Conservation (phyloP, 2,329 filamentous ascomycete genomes). For the Ophiocordyceps polyrhachis-furcata region DNA sequence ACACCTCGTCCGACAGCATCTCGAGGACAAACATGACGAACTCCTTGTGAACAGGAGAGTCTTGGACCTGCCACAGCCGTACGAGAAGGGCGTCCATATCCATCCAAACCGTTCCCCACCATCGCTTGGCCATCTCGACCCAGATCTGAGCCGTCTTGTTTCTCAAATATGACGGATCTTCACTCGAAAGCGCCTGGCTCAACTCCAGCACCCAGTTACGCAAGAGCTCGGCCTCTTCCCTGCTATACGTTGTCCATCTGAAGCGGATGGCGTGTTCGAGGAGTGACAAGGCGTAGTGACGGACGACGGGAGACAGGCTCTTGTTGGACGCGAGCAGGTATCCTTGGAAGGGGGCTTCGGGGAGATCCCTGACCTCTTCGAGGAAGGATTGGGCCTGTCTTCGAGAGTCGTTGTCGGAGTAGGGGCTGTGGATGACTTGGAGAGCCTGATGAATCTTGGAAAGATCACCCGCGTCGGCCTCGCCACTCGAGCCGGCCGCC, state of each 20-base stretch:
- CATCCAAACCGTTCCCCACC: constrained; percentile 85
- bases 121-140: constrained; percentile 85
- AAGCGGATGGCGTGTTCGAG: constrained; percentile 82
- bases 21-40: constrained; percentile 79
- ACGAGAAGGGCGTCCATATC: constrained; percentile 80
- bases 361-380: constrained; percentile 63
- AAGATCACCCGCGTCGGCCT: constrained; percentile 27
- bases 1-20: constrained; percentile 83
- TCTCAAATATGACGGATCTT: constrained; percentile 65
- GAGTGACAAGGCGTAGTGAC: constrained; percentile 84
- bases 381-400: constrained; percentile 71
- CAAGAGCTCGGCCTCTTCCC: constrained; percentile 48
- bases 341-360: constrained; percentile 68
- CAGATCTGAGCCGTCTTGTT: constrained; percentile 92
- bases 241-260: constrained; percentile 56
- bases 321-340: constrained; percentile 63
- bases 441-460: constrained; percentile 66
- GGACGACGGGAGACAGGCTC: constrained; percentile 59
- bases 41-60: constrained; percentile 51
- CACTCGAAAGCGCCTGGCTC: constrained; percentile 47
- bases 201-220: constrained; percentile 64
- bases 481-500: constrained; percentile 16
- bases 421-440: constrained; percentile 67
- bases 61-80: constrained; percentile 58
- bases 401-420: constrained; percentile 63